These are phyloP conservation scores for Psilocybe cubensis DNA, from an alignment of 768 basidiomycete genomes.

Conservation along the genomic window DNA sequence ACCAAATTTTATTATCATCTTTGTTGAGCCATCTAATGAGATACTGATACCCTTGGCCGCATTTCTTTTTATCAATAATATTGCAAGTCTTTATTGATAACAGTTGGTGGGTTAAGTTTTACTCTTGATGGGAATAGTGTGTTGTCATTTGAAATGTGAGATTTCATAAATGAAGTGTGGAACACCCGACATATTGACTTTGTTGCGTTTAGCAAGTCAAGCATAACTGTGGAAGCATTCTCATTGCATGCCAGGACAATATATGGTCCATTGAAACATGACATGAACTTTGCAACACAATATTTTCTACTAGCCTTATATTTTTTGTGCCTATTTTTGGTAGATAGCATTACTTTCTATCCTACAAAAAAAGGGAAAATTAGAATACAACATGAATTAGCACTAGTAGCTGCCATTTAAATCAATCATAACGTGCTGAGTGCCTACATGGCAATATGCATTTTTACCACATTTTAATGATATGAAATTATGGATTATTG, in stretches of 20 bases:
- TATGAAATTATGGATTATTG: too few species aligned
- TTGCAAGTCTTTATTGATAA: slow-evolving; percentile 24
- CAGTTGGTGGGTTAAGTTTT: slow-evolving; percentile 14
- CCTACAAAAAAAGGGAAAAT: slow-evolving; percentile 3
- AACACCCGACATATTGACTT: slow-evolving; percentile 35
- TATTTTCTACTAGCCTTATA: slow-evolving; percentile 27
- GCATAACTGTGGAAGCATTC: slow-evolving; percentile 21
- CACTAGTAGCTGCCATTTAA: too few species aligned
- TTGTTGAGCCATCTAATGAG: slow-evolving; percentile 33
- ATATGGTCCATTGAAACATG: slow-evolving; percentile 33
- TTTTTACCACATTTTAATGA: too few species aligned
- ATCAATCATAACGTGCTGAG: too few species aligned
- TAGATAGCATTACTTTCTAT: slow-evolving; percentile 24
- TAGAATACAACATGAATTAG: slow-evolving; percentile 4
- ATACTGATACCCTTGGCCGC: slow-evolving; percentile 28
- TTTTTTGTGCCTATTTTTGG: slow-evolving; percentile 24
- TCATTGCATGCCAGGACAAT: slow-evolving; percentile 19
- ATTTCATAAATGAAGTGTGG: slow-evolving; percentile 33
- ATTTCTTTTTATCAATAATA: slow-evolving; percentile 28
- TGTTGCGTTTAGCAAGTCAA: slow-evolving; percentile 20
- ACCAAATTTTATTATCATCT: slow-evolving; percentile 24
- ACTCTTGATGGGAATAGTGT: slow-evolving; percentile 29
- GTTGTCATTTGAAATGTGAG: slow-evolving; percentile 29
- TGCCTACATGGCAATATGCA: too few species aligned
- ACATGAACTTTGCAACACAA: slow-evolving; percentile 40